Evolutionary conservation across 306 rosid species (phyloP), one percentile per base, ranked within the genome.

Genomic region (Lathyrus oleraceus): DNA sequence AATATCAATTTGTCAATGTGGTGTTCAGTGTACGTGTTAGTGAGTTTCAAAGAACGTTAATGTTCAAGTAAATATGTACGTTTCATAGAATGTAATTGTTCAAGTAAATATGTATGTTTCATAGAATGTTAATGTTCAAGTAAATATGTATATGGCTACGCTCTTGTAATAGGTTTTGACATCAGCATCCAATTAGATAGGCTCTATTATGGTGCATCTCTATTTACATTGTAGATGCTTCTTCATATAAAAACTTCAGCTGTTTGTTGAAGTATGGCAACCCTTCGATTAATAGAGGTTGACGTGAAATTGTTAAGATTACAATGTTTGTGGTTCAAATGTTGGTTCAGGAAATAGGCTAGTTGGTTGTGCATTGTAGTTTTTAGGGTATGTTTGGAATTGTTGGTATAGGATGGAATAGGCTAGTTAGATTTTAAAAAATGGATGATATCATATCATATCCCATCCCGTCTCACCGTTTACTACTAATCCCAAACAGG

Each of bases 131-230:
- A 67, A 32, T 48, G 42, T 20, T 12, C 0, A n/a, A 5, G 17
- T 53, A 35, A n/a, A 42, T 40, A 15, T n/a, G 7, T 47, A 43
- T 47, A 30, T 52, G 30, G 45, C 62, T 28, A 48, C 47, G 21
- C 39, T 32, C 40, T 28, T 6, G 40, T 58, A 7, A 28, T 30
- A 61, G 14, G 45, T 11, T 65, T 52, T 49, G 45, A 30, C 65
- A 30, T 57, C 38, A 74, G n/a, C 61, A 27, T 79, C 48, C 44
- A 49, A 38, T 12, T 32, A 69, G 57, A 68, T 15, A 15, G 38
- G 39, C 23, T 17, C 58, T 49, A 7, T 58, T 21, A 4, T 73
- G 35, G 59, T 76, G 65, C 38, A 25, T 36, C 16, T 75, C 57
- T 59, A 12, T 19, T 42, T 61, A 51, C 30, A 45, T 20, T 45